Percentiles rank a stretch among this genome's conserved stretches.
Conservation (phyloP, 176 grass and related monocot genomes). For the Eragrostis curvula region DNA sequence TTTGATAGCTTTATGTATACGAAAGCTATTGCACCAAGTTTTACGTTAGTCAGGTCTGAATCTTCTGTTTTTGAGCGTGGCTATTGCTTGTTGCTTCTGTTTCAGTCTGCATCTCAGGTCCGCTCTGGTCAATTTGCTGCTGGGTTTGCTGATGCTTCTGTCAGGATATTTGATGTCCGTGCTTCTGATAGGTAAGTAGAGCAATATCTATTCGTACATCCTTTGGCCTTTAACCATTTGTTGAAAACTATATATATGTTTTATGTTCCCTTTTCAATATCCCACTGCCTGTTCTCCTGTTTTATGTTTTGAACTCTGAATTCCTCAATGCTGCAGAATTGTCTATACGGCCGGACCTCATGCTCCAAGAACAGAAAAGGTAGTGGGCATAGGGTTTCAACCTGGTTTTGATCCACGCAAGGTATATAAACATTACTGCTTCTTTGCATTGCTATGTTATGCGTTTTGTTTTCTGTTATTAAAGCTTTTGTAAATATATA, state of each 20-base stretch:
- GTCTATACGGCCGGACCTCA: slow-evolving; percentile 74
- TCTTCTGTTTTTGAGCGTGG: slow-evolving; percentile 28
- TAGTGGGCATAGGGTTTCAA: slow-evolving; percentile 98
- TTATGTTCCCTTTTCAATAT: slow-evolving; percentile 14
- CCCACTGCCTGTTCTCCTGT: neutral
- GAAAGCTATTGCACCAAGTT: slow-evolving; percentile 45
- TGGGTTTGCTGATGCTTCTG: slow-evolving; percentile 76
- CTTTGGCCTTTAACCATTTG: slow-evolving; percentile 19
- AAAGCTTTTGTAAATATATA: neutral
- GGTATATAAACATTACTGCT: slow-evolving; percentile 45
- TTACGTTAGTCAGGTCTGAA: slow-evolving; percentile 46
- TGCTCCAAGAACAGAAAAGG: slow-evolving; percentile 72
- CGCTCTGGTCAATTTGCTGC: slow-evolving; percentile 71
- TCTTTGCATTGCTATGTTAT: slow-evolving; percentile 20
- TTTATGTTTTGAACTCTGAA: slow-evolving; percentile 7
- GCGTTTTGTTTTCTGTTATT: slow-evolving; percentile 25
- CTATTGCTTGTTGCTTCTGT: slow-evolving; percentile 40
- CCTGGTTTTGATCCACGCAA: slow-evolving; percentile 80
- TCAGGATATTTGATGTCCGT: slow-evolving; percentile 93
- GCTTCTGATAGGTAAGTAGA: slow-evolving; percentile 65
- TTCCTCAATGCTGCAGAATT: slow-evolving; percentile 46
- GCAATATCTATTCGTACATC: slow-evolving; percentile 14
- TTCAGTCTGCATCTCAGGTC: slow-evolving; percentile 84
- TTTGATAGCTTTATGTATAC: slow-evolving; percentile 52
- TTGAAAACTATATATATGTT: slow-evolving; percentile 24